Evolutionary conservation across 2,329 filamentous ascomycete species (phyloP), one percentile per base, ranked within the genome.

Genomic region (Podosphaera fusca): DNA sequence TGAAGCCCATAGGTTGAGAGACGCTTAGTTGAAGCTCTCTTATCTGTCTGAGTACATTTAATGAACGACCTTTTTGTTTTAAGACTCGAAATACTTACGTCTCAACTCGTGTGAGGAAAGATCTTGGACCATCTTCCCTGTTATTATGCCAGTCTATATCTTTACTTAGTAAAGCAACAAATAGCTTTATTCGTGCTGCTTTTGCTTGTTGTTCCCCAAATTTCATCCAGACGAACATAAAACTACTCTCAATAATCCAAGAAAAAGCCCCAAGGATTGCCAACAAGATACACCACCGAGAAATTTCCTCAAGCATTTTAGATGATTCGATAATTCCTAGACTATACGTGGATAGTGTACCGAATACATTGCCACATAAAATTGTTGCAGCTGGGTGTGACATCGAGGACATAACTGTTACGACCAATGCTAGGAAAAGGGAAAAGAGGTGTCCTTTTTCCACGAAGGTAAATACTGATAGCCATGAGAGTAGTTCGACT

Each of bases 121-220:
- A 82, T 0, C 79, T 77, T 21, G 86, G 75, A 0, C 89, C 90
- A 57, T 85, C 80, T 42, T 78, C 73, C 55, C 82, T 76, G 21
- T 74, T 72, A 66, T 95, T 88, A 64, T 86, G 95, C 88, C 89
- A 96, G 51, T 75, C 74, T 66, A 92, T 78, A 10, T 90, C 79
- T 65, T 82, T 87, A 4, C 72, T 69, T n/a, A 94, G 67, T 40
- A 96, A 70, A 1, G 76, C 76, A 1, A 71, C 63, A 64, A 95
- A 95, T 2, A 92, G 69, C 4, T 70, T 71, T 14, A 75, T 71
- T 4, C 87, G 77, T 5, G 80, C 81, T 52, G 70, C 77, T 36
- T 76, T 77, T 0, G 84, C 87, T 62, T 95, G 87, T 1, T 87
- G 64, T 68, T 95, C 89, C 12, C 89, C 86, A 67, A 92, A 92